These are phyloP conservation scores for Suhomyces chickasaworum DNA, from an alignment of 1,139 yeast species.

Conservation along the genomic window DNA sequence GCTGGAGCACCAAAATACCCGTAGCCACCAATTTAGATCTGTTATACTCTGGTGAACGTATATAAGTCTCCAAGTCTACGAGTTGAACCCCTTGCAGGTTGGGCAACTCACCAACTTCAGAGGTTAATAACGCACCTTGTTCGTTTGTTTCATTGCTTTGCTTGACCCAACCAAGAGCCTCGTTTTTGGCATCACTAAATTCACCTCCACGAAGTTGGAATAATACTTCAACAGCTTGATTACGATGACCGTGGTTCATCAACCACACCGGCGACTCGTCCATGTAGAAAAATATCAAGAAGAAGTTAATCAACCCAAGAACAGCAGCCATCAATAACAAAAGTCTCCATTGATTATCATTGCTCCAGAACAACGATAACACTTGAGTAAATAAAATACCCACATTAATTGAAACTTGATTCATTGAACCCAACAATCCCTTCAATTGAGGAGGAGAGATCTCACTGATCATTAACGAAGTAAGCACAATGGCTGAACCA, in stretches of 20 bases:
- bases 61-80: conserved; percentile 39
- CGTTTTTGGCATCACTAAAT: conserved; percentile 37
- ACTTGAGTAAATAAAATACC: conserved; percentile 83
- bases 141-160: conserved; percentile 7
- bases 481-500: conserved; percentile 82
- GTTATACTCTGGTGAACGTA: conserved; percentile 51
- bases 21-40: conserved; percentile 69
- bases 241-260: conserved; percentile 34
- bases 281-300: conserved; percentile 45
- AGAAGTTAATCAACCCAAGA: conserved; percentile 52
- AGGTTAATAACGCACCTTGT: conserved; percentile 14
- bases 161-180: conserved; percentile 41
- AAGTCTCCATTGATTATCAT: conserved; percentile 68
- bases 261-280: conserved; percentile 90
- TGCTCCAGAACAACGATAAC: conserved; percentile 69
- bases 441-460: conserved; percentile 67
- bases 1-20: conserved; percentile 82
- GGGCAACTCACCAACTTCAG: conserved; percentile 21
- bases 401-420: conserved; percentile 78
- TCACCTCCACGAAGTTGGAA: conserved; percentile 47
- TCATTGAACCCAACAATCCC: conserved; percentile 85
- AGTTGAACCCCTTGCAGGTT: conserved; percentile 7
- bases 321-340: conserved; percentile 61
- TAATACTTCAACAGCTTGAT: conserved; percentile 38
- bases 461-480: conserved; percentile 80